A percentile compares a stretch with the other conserved stretches of the same genome.
These are phyloP conservation scores for Kodamaea ohmeri DNA, from an alignment of 1,139 yeast species.

Conservation along the genomic window DNA sequence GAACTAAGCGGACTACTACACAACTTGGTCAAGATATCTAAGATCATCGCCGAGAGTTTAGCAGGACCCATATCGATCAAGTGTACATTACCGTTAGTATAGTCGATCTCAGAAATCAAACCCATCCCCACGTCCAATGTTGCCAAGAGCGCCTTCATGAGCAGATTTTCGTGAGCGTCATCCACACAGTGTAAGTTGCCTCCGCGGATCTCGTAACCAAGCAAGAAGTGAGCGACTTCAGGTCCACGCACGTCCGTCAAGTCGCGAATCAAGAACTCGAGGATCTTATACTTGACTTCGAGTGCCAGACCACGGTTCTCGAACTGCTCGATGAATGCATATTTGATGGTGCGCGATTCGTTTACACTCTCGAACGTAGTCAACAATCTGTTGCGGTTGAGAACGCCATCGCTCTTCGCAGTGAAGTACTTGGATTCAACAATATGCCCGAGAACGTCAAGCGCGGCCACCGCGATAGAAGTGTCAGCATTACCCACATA, in stretches of 20 bases:
- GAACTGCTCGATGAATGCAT: constrained; percentile 70
- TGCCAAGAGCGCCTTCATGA: constrained; percentile 53
- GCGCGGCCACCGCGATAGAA: constrained; percentile 45
- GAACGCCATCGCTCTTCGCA: constrained; percentile 31
- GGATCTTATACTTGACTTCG: constrained; percentile 52
- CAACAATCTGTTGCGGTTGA: constrained; percentile 61
- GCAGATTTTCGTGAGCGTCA: constrained; percentile 32
- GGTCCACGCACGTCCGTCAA: constrained; percentile 45
- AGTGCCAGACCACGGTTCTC: constrained; percentile 42
- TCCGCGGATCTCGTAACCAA: constrained; percentile 59
- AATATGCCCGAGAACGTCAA: constrained; percentile 52
- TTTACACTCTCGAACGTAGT: constrained; percentile 72
- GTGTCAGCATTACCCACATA: constrained; percentile 55
- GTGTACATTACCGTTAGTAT: constrained; percentile 33
- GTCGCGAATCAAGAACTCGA: constrained; percentile 56
- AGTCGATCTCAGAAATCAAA: constrained; percentile 37
- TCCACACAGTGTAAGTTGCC: constrained; percentile 24
- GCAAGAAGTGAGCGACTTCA: constrained; percentile 66
- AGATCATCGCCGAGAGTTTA: constrained; percentile 52
- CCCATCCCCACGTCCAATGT: constrained; percentile 49
- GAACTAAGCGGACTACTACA: constrained; percentile 57
- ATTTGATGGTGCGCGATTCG: constrained; percentile 67
- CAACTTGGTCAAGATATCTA: constrained; percentile 61
- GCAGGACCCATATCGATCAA: constrained; percentile 53
- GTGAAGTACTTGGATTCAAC: constrained; percentile 51